Base-by-base conservation (phyloP, 2,329 filamentous ascomycete genomes). In the Hysterium pulicare region DNA sequence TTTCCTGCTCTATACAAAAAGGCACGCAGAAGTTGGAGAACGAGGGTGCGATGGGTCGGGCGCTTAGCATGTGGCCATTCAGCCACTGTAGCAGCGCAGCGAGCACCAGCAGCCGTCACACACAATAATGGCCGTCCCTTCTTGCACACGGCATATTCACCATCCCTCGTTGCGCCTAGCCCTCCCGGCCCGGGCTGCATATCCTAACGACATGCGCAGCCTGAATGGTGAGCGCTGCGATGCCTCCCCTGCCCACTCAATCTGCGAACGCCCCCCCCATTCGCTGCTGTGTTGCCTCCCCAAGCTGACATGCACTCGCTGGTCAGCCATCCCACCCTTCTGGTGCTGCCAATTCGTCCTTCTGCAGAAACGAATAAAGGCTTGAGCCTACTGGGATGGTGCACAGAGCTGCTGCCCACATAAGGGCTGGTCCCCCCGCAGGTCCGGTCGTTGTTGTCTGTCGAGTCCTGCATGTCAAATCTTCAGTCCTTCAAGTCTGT, bases 251-350 rank as follows among this genome's bases (percentile, higher is more conserved):
- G n/a, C n/a, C n/a, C n/a, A n/a, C n/a, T 31, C 37, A 39, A 39
- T 39, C 24, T 39, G 37, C 15, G 23, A 31, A 3, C 24, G 16
- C 10, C 2, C 16, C 9, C 15, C 37, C 23, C 24, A 39, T 39
- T 39, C 37, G 37, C 37, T 39, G 37, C 26, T 16, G 13, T 4
- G 3, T 17, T 9, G 11, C 9, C 37, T 39, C 24, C 26, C 20
- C 20, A 17, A 17, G 38, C 38, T 41, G 31, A 40, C 36, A n/a
- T 38, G 36, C 35, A 16, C 35, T 10, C 20, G 38, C 38, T 19
- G 38, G 23, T 19, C 24, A 32, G 38, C 23, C 38, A 33, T 17
- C 10, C 5, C 21, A 13, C 21, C 38, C 9, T 15, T 22, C 32
- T 21, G 16, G n/a, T 31, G 30, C 28, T 17, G 17, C 21, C 38